Conservation (phyloP, 23 red algal genomes). For the Gracilaria domingensis region DNA sequence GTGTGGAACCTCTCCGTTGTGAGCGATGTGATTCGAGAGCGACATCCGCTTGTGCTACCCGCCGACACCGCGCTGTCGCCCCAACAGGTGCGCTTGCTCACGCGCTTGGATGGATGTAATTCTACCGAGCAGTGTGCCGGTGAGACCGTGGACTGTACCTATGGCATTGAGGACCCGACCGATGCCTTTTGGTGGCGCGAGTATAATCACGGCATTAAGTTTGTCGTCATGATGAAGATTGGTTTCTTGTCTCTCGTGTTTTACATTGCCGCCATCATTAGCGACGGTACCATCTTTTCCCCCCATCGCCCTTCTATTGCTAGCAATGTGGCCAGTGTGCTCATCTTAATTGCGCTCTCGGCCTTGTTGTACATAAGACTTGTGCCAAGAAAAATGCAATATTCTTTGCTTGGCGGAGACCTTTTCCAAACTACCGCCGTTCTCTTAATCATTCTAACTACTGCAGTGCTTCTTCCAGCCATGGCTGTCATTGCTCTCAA, state of each 20-base stretch:
- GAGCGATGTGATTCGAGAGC: not conserved
- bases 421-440: slow-evolving; percentile 45
- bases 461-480: slow-evolving; percentile 32
- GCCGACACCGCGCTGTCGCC: not conserved
- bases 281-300: slow-evolving; percentile 52
- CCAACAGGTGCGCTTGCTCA: slow-evolving; percentile 1
- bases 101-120: slow-evolving; percentile 35
- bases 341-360: slow-evolving; percentile 40
- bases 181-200: slow-evolving; percentile 59
- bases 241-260: slow-evolving; percentile 44
- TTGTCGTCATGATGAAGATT: slow-evolving; percentile 64
- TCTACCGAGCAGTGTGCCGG: slow-evolving; percentile 38
- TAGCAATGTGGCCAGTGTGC: not conserved
- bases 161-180: slow-evolving; percentile 46
- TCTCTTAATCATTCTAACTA: slow-evolving; percentile 50
- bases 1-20: not conserved
- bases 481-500: slow-evolving; percentile 45
- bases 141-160: slow-evolving; percentile 22
- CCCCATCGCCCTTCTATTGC: slow-evolving; percentile 48
- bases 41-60: not conserved
- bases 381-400: slow-evolving; percentile 33
- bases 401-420: slow-evolving; percentile 35
- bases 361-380: slow-evolving; percentile 42
- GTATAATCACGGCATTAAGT: slow-evolving; percentile 49
- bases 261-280: slow-evolving; percentile 45